These are phyloP conservation scores for Aegilops tauschii DNA, from an alignment of 176 grass and related monocot genomes.

Conservation along the genomic window DNA sequence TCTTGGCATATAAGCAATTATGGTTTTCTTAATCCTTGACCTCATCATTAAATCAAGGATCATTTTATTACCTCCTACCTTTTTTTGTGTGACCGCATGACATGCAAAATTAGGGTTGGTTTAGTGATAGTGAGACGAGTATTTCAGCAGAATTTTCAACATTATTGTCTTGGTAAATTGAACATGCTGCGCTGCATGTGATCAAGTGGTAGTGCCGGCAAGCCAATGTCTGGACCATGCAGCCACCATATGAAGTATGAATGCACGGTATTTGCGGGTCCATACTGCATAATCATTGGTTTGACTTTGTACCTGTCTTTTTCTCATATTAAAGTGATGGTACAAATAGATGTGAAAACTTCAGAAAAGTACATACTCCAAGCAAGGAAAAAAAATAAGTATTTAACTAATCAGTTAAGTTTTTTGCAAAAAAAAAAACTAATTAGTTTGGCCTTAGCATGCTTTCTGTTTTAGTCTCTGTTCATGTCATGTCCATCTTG, in stretches of 20 bases:
- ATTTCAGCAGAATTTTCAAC: not conserved
- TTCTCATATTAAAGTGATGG: constrained; percentile 7
- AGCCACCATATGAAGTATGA: not conserved
- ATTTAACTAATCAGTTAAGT: not conserved
- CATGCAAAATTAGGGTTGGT: not conserved
- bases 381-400: not conserved
- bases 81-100: constrained; percentile 1
- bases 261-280: not conserved
- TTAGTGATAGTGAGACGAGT: not conserved
- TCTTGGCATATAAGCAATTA: not conserved
- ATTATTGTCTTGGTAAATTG: not conserved
- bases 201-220: not conserved
- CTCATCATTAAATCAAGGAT: not conserved
- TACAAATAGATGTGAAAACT: not conserved
- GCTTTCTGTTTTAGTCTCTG: not conserved
- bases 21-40: constrained; percentile 6
- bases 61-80: not conserved
- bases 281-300: not conserved
- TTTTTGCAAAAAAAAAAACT: too few species aligned
- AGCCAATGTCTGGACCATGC: constrained; percentile 2
- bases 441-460: not conserved
- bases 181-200: not conserved
- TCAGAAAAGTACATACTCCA: not conserved
- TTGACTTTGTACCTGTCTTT: not conserved
- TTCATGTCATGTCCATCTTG: not conserved